phyloP scores from a whole-genome alignment of 176 grass and related monocot genomes.

The Oryza glaberrima region DNA sequence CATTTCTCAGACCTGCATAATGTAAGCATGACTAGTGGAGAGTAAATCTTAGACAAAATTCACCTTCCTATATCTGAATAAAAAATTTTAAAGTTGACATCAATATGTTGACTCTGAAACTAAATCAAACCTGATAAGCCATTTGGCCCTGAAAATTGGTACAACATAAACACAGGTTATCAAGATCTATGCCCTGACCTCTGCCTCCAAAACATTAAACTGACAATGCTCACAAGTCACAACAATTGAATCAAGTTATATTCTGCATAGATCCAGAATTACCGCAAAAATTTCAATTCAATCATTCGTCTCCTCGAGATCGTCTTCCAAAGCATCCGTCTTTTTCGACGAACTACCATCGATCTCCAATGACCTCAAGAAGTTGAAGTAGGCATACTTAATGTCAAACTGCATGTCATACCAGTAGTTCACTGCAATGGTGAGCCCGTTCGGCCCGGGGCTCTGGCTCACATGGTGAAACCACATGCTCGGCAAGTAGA shows the following conservation, averaged over 20 bases:
- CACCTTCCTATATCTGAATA: not conserved
- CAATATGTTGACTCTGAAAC: slow-evolving; percentile 16
- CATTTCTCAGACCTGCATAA: not conserved
- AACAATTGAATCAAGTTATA: not conserved
- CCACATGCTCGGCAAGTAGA: slow-evolving; percentile 98
- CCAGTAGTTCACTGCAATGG: slow-evolving; percentile 98
- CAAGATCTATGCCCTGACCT: not conserved
- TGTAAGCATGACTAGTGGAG: not conserved
- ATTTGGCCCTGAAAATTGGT: slow-evolving; percentile 19
- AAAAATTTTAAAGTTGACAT: not conserved
- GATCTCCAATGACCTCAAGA: slow-evolving; percentile 62
- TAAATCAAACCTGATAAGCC: not conserved
- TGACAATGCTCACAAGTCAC: not conserved
- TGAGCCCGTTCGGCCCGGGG: slow-evolving; percentile 68
- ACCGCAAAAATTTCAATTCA: not conserved
- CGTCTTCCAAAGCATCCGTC: slow-evolving; percentile 20
- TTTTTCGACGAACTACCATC: not conserved
- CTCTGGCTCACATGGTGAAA: slow-evolving; percentile 96
- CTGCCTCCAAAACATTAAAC: not conserved
- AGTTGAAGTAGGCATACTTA: slow-evolving; percentile 94
- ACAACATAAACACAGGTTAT: not conserved
- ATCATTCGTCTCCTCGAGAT: not conserved
- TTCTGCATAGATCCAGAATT: not conserved
- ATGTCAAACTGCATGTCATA: slow-evolving; percentile 99
- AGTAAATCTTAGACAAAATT: not conserved